These are phyloP conservation scores for Penicillium brevicompactum DNA, from an alignment of 2,329 filamentous ascomycete species.

Conservation along the genomic window DNA sequence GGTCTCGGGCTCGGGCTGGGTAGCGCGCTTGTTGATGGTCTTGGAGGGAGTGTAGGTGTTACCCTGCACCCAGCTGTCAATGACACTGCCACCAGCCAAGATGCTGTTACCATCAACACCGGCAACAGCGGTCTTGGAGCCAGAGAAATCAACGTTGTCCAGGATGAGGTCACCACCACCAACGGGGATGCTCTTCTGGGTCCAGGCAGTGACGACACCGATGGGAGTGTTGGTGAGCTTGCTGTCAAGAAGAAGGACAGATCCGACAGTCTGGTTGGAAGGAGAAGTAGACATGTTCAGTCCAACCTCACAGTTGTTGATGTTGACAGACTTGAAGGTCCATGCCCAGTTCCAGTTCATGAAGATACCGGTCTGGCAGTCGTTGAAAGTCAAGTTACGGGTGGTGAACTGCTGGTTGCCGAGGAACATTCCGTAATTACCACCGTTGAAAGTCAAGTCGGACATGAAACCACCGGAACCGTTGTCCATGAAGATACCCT, in stretches of 20 bases:
- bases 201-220: constrained; percentile 76
- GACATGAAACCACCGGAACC: constrained; percentile 82
- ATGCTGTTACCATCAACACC: constrained; percentile 59
- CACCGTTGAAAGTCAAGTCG: constrained; percentile 81
- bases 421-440: constrained; percentile 74
- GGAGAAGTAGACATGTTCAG: constrained; percentile 74
- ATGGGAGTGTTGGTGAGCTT: constrained; percentile 73
- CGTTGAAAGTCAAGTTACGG: constrained; percentile 79
- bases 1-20: constrained; percentile 17
- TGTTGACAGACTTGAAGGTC: constrained; percentile 74
- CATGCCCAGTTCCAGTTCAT: constrained; percentile 94
- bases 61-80: constrained; percentile 78
- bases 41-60: constrained; percentile 61
- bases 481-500: constrained; percentile 83
- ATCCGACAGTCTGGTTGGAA: constrained; percentile 75
- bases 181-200: constrained; percentile 59
- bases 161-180: constrained; percentile 82
- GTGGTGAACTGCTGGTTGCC: constrained; percentile 88
- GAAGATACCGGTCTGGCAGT: constrained; percentile 78
- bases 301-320: constrained; percentile 74
- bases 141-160: constrained; percentile 85
- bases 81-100: constrained; percentile 68
- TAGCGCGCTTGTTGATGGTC: constrained; percentile 29
- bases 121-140: constrained; percentile 68
- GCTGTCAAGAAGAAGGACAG: constrained; percentile 80